A percentile compares a stretch with the other conserved stretches of the same genome.
phyloP scores from a whole-genome alignment of 1,139 yeast genomes.

The Suhomyces bolitotheri region DNA sequence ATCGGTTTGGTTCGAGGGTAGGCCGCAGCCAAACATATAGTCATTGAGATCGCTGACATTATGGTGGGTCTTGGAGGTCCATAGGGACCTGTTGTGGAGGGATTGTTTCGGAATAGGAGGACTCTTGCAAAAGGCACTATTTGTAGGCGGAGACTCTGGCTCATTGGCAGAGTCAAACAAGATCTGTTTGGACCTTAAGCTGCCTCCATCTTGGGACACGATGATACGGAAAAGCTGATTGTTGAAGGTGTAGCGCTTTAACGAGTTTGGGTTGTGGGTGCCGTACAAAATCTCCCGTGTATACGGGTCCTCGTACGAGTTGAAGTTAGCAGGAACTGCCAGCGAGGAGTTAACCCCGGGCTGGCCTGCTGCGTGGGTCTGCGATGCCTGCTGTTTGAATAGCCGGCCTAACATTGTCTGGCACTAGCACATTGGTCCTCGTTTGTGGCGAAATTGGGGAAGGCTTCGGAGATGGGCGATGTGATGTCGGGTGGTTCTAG shows the following conservation, averaged over 20 bases:
- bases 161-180: slow-evolving; percentile 47
- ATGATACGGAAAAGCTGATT: slow-evolving; percentile 43
- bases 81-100: slow-evolving; percentile 15
- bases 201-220: slow-evolving; percentile 56
- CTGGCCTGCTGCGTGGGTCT: slow-evolving; percentile 4
- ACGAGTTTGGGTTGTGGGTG: slow-evolving; percentile 31
- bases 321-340: slow-evolving; percentile 10
- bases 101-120: slow-evolving; percentile 1
- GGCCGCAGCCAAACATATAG: slow-evolving; percentile 59
- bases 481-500: no score
- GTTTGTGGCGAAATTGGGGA: no score
- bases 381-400: slow-evolving; percentile 15
- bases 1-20: slow-evolving; percentile 50
- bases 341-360: slow-evolving; percentile 1
- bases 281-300: slow-evolving; percentile 47
- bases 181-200: slow-evolving; percentile 47
- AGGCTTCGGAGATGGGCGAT: no score
- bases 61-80: slow-evolving; percentile 36
- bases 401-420: slow-evolving; percentile 19
- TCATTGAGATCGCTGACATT: slow-evolving; percentile 47
- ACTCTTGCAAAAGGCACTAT: slow-evolving; percentile 8
- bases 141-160: slow-evolving; percentile 5
- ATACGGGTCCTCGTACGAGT: slow-evolving; percentile 44
- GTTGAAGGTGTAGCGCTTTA: slow-evolving; percentile 35
- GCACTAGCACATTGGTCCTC: no score